These are phyloP conservation scores for Solanum chiquidenum DNA, from an alignment of 257 asterid genomes.

Conservation along the genomic window DNA sequence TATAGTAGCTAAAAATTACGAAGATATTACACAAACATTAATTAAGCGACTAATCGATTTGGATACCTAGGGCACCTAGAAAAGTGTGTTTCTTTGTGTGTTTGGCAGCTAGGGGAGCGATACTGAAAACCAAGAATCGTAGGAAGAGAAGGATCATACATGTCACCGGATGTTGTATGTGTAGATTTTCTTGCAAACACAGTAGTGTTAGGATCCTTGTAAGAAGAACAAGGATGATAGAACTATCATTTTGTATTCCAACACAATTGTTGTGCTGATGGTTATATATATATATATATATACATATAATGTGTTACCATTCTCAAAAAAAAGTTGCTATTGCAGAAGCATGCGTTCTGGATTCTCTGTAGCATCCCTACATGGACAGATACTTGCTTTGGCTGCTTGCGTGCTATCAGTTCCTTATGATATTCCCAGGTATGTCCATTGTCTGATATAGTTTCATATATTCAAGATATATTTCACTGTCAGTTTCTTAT, in stretches of 20 bases:
- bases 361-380: slow-evolving; percentile 61
- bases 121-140: not conserved
- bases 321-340: not conserved
- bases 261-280: not conserved
- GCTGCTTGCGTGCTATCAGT: slow-evolving; percentile 89
- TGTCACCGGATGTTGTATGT: not conserved
- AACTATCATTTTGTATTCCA: not conserved
- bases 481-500: slow-evolving; percentile 58
- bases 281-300: too few relatives aligned
- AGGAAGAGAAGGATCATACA: not conserved
- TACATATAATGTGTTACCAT: not conserved
- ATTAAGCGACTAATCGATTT: not conserved
- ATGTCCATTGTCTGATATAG: slow-evolving; percentile 9
- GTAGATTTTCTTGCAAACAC: not conserved
- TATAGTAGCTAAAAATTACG: not conserved
- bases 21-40: not conserved
- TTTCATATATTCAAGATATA: not conserved
- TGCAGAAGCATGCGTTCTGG: slow-evolving; percentile 59
- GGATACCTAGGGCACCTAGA: not conserved
- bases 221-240: not conserved
- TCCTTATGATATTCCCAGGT: slow-evolving; percentile 99
- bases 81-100: not conserved
- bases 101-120: not conserved
- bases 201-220: not conserved
- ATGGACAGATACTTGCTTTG: slow-evolving; percentile 90